Conservation (phyloP, 129 eudicot species). For the Heracleum sosnowskyi region DNA sequence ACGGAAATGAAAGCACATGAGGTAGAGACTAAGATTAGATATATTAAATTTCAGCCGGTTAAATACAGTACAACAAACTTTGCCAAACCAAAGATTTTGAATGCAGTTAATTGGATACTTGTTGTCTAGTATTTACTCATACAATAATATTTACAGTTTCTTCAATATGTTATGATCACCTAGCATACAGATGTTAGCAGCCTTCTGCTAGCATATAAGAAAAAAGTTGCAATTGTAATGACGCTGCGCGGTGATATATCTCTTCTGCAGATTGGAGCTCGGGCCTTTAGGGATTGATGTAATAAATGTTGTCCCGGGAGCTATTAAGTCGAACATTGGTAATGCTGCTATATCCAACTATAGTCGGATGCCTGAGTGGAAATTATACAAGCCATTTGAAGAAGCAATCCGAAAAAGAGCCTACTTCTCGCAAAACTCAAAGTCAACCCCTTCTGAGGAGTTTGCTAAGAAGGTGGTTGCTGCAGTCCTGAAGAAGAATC, state of each 20-base stretch:
- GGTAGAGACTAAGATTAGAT: neutral
- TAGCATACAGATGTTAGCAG: neutral
- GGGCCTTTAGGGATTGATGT: slow-evolving; percentile 70
- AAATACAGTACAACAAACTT: neutral
- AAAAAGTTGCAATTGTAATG: neutral
- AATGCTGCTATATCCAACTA: slow-evolving; percentile 58
- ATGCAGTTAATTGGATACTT: neutral
- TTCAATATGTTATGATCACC: neutral
- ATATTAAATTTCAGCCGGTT: neutral
- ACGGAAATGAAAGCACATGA: neutral
- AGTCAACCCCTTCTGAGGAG: slow-evolving; percentile 62
- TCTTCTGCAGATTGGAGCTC: slow-evolving; percentile 60
- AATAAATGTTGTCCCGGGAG: slow-evolving; percentile 73
- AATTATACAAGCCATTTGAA: slow-evolving; percentile 68
- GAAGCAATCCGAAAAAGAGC: slow-evolving; percentile 66
- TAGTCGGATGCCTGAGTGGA: slow-evolving; percentile 78
- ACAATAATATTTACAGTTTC: neutral
- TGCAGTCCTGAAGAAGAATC: slow-evolving; percentile 50
- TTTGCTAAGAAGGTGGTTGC: slow-evolving; percentile 75
- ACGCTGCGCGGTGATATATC: neutral
- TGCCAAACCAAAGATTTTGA: neutral
- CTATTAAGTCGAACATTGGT: slow-evolving; percentile 63
- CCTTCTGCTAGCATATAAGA: neutral
- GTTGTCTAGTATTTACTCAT: neutral
- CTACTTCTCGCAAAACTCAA: slow-evolving; percentile 51